Base-by-base conservation (phyloP, 2,329 filamentous ascomycete genomes). In the Nemania sp. region DNA sequence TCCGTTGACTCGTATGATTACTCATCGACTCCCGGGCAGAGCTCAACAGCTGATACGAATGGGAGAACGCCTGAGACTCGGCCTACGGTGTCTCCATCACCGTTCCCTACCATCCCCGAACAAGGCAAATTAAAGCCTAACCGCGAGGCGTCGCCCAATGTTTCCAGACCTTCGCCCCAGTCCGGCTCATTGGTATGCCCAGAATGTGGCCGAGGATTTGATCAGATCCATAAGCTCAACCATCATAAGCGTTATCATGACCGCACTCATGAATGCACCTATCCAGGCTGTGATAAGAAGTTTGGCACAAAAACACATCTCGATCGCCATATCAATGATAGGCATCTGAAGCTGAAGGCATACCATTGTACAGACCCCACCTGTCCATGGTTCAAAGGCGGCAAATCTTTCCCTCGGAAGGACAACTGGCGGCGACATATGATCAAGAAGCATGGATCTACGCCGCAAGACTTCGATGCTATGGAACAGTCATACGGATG, bases 351-450 rank as follows among this genome's bases (percentile, higher is more conserved):
- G 79, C 86, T 84, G 67, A 86, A 86, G 75, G 87, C 87, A 66
- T 89, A 86, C 64, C 86, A 89, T 74, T 89, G 87, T 72, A 85
- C 82, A 0, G 82, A 87, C 4, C 80, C 80, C 1, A 82, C 82
- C 6, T 89, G 87, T 72, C 81, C 85, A 5, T 89, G 87, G 73
- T 88, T 86, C n/a, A 83, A 82, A 64, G 87, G 87, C 8, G 86
- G 87, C 62, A 88, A 87, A 69, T 86, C 84, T 0, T 89, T 89
- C 70, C 86, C 87, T 0, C 80, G 87, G 61, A 89, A 89, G 73
- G 87, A 89, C 73, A 89, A 89, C 76, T 89, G 87, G 87, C 85
- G 87, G 72, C 80, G 87, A 64, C 87, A 89, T 74, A 89, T 89
- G 86, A 80, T 83, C 41, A 89, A 88, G 76, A 89, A 88, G 71